A percentile compares a stretch with the other conserved stretches of the same genome.
Conservation (phyloP, 2,329 filamentous ascomycete genomes). For the Fusarium sp. region DNA sequence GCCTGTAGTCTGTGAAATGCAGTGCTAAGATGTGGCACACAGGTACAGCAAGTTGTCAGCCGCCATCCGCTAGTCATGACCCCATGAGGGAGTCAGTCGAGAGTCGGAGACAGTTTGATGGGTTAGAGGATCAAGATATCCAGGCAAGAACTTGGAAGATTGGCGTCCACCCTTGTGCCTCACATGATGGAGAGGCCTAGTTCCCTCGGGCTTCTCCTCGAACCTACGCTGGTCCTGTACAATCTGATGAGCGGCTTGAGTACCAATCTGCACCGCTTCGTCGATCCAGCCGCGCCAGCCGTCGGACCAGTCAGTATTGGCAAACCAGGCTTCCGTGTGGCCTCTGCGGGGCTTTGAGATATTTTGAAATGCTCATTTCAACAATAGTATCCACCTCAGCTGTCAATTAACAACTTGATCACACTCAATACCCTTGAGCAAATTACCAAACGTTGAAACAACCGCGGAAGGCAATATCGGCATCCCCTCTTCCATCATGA, state of each 20-base stretch:
- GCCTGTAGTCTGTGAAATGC: not conserved
- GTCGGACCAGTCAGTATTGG: slow-evolving; percentile 16
- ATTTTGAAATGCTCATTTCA: not conserved
- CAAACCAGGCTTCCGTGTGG: slow-evolving; percentile 16
- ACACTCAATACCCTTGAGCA: too few relatives aligned
- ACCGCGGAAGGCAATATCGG: too few relatives aligned
- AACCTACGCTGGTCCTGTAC: not conserved
- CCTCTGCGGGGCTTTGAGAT: slow-evolving; percentile 4
- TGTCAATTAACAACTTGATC: too few relatives aligned
- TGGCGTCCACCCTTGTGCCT: not conserved
- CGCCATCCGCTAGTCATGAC: not conserved
- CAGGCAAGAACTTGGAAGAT: not conserved
- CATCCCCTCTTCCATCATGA: too few relatives aligned
- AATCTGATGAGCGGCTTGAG: slow-evolving; percentile 8
- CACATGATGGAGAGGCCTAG: not conserved
- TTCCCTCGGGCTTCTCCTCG: not conserved
- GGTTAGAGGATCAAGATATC: too few relatives aligned
- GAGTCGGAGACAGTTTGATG: not conserved
- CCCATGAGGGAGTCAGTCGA: not conserved
- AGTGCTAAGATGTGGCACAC: not conserved
- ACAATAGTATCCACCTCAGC: too few relatives aligned
- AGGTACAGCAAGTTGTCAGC: not conserved
- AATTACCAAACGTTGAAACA: too few relatives aligned
- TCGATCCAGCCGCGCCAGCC: slow-evolving; percentile 22
- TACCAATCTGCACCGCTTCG: slow-evolving; percentile 11